Evolutionary conservation across 140 eudicot genomes (phyloP).

Genomic region (Anethum foeniculum): DNA sequence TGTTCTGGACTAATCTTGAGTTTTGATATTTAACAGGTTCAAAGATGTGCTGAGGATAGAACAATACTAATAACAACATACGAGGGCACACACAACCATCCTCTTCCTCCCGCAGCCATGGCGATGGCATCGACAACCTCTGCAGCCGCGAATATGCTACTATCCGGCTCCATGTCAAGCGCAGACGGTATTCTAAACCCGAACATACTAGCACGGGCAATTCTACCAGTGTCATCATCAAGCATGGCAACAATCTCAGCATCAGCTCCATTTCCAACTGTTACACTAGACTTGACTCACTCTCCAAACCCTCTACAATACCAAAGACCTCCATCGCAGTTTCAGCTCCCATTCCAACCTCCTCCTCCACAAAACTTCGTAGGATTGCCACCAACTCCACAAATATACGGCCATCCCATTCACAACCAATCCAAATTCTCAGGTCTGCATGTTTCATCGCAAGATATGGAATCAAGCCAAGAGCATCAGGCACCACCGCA

Average conservation of each 20-base stretch:
- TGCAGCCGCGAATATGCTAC: slow-evolving; percentile 1
- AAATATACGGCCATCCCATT: slow-evolving; percentile 33
- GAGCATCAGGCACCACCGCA: slow-evolving; percentile 21
- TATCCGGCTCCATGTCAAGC: slow-evolving; percentile 82
- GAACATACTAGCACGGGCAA: slow-evolving; percentile 62
- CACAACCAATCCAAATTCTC: slow-evolving; percentile 71
- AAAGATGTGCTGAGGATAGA: slow-evolving; percentile 84
- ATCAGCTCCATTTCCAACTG: slow-evolving; percentile 83
- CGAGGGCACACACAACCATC: slow-evolving; percentile 52
- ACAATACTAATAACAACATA: slow-evolving; percentile 45
- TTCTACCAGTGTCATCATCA: slow-evolving; percentile 55
- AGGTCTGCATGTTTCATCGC: slow-evolving; percentile 54
- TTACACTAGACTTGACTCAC: slow-evolving; percentile 83
- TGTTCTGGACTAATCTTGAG: slow-evolving; percentile 10
- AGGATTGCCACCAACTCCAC: slow-evolving; percentile 8
- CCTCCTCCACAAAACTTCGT: slow-evolving; percentile 20
- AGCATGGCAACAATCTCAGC: slow-evolving; percentile 77
- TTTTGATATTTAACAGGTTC: slow-evolving; percentile 52
- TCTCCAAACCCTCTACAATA: slow-evolving; percentile 44
- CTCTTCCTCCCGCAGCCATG: slow-evolving; percentile 40
- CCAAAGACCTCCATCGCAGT: slow-evolving; percentile 29
- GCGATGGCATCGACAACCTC: slow-evolving; percentile 46
- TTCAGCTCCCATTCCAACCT: slow-evolving; percentile 32
- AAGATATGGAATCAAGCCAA: slow-evolving; percentile 11
- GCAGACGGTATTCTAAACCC: slow-evolving; percentile 75